These are phyloP conservation scores for Theobroma cacao DNA, from an alignment of 345 rosid genomes.

Conservation along the genomic window DNA sequence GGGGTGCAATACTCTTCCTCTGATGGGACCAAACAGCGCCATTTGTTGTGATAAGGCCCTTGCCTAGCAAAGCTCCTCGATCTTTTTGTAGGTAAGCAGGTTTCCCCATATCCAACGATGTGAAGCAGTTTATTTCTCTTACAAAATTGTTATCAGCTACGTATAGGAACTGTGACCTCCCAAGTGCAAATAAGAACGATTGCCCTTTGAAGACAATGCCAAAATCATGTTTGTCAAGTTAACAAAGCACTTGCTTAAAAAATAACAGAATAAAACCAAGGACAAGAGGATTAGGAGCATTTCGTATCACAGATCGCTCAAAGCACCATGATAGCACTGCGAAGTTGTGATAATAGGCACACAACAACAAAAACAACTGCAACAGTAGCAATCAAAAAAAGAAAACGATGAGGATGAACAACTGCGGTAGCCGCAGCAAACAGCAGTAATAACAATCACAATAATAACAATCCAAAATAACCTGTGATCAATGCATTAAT, in stretches of 20 bases:
- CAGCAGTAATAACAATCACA: too few relatives aligned
- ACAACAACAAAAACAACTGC: neutral
- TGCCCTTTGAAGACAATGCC: neutral
- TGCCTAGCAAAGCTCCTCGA: constrained; percentile 1
- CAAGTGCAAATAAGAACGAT: constrained; percentile 1
- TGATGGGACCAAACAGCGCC: constrained; percentile 1
- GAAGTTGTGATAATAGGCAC: too few relatives aligned
- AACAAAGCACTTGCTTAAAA: neutral
- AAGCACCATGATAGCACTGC: neutral
- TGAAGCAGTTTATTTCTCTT: neutral
- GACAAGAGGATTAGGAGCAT: neutral
- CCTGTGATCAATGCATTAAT: too few relatives aligned
- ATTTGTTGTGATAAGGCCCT: neutral
- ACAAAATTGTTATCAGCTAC: neutral
- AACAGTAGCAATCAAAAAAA: neutral
- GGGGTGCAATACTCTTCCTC: constrained; percentile 1
- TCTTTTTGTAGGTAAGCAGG: constrained; percentile 10
- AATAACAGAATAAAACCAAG: too few relatives aligned
- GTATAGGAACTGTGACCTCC: constrained; percentile 2
- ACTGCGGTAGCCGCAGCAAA: too few relatives aligned
- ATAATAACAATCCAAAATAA: too few relatives aligned
- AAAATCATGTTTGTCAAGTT: neutral
- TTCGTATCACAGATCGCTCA: neutral
- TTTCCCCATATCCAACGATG: neutral
- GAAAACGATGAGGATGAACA: neutral